Conservation (phyloP, 768 basidiomycete genomes). For the Mycena haematopus region DNA sequence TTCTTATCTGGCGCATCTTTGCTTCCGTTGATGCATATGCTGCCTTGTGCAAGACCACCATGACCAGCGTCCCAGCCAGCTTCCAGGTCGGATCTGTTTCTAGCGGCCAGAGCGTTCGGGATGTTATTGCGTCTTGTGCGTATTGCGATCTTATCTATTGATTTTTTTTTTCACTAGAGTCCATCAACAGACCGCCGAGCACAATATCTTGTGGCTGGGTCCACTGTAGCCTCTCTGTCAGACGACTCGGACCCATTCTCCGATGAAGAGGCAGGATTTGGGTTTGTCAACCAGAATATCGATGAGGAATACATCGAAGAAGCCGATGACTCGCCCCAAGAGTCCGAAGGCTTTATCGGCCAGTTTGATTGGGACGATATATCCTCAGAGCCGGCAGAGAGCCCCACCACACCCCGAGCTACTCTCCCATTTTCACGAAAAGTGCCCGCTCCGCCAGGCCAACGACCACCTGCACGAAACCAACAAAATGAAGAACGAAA, state of each 20-base stretch:
- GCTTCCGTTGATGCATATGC: constrained; percentile 21
- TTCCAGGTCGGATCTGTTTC: constrained; percentile 55
- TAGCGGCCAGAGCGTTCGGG: constrained; percentile 54
- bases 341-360: constrained; percentile 24
- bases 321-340: not conserved
- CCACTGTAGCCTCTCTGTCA: constrained; percentile 57
- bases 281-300: constrained; percentile 34
- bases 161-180: constrained; percentile 14
- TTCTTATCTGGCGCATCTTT: constrained; percentile 21
- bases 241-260: constrained; percentile 47
- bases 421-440: constrained; percentile 29
- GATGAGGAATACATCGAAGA: constrained; percentile 22
- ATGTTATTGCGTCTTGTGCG: constrained; percentile 69
- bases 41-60: constrained; percentile 28
- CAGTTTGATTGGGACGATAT: constrained; percentile 27
- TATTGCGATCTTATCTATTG: constrained; percentile 13
- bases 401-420: constrained; percentile 10
- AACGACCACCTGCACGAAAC: constrained; percentile 5
- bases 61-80: constrained; percentile 56
- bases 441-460: not conserved
- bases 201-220: constrained; percentile 69
- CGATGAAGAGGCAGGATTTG: constrained; percentile 46
- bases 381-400: constrained; percentile 12
- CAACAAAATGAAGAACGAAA: constrained; percentile 11
- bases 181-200: constrained; percentile 63